A percentile compares a stretch with the other conserved stretches of the same genome.
These are phyloP conservation scores for Bipolaris victoriae DNA, from an alignment of 2,329 filamentous ascomycete genomes.

Conservation along the genomic window DNA sequence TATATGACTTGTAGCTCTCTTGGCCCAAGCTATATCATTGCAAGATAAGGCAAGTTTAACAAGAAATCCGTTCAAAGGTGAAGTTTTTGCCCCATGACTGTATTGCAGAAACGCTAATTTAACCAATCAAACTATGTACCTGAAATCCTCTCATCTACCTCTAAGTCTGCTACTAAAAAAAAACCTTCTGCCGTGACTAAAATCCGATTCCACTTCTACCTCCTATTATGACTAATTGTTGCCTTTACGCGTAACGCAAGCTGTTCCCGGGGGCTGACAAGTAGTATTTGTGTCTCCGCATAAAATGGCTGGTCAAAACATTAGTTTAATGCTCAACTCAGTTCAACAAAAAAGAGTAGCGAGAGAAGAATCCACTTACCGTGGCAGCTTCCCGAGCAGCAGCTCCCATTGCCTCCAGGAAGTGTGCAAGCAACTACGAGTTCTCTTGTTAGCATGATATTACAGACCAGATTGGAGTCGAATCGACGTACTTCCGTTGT, in stretches of 20 bases:
- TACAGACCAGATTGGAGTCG: background rate
- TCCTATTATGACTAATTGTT: background rate
- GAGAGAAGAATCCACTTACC: background rate
- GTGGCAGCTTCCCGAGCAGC: background rate
- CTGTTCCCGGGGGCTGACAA: background rate
- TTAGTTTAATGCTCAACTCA: background rate
- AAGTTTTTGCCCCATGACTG: too few relatives aligned
- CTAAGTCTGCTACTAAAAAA: too few relatives aligned
- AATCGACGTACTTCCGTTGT: background rate
- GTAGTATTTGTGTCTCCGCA: background rate
- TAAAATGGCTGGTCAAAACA: background rate
- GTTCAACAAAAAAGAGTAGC: too few relatives aligned
- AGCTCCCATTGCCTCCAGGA: background rate
- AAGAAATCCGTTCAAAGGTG: too few relatives aligned
- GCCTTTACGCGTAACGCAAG: background rate
- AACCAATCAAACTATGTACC: too few relatives aligned
- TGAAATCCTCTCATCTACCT: too few relatives aligned
- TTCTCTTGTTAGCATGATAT: background rate
- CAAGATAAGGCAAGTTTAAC: too few relatives aligned
- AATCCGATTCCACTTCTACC: background rate
- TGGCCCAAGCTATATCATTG: too few relatives aligned
- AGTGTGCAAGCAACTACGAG: background rate
- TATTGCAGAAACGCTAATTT: too few relatives aligned
- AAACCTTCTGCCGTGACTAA: too few relatives aligned
- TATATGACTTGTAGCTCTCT: too few relatives aligned